Conservation (phyloP, 257 asterid genomes). For the Lantana camara region DNA sequence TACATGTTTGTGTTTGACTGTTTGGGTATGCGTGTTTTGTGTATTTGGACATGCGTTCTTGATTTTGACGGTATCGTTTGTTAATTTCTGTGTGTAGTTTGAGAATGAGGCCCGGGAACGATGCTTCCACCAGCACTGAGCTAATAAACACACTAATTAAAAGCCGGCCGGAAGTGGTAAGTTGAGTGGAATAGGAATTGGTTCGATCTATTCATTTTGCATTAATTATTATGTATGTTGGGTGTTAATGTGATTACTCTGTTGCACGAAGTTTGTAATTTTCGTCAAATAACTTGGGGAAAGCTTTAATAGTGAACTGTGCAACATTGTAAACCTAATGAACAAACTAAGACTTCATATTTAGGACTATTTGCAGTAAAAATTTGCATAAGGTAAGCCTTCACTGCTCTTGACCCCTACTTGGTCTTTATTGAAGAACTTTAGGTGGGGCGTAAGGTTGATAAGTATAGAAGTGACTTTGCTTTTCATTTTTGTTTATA, state of each 20-base stretch:
- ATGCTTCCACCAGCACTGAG: conserved; percentile 68
- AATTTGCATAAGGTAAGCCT: conserved; percentile 19
- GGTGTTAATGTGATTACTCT: neutral
- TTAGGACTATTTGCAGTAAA: conserved; percentile 1
- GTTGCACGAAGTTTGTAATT: neutral
- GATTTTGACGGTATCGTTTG: no score
- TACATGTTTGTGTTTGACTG: conserved; percentile 4
- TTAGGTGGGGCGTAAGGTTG: neutral
- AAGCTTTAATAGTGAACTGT: neutral
- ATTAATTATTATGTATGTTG: conserved; percentile 2
- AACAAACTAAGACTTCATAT: neutral
- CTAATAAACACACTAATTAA: conserved; percentile 32
- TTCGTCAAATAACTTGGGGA: neutral
- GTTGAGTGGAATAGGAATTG: conserved; percentile 24
- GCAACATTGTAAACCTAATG: neutral
- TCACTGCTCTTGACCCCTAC: neutral
- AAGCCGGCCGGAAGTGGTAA: conserved; percentile 51
- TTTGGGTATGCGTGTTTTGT: neutral
- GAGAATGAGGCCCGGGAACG: conserved; percentile 57
- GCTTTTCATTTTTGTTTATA: neutral
- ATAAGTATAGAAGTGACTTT: neutral
- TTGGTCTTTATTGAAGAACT: conserved; percentile 1
- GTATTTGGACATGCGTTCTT: no score
- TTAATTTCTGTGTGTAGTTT: neutral
- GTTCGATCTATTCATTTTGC: conserved; percentile 21